phyloP scores from a whole-genome alignment of 257 asterid genomes.

The Avicennia marina region DNA sequence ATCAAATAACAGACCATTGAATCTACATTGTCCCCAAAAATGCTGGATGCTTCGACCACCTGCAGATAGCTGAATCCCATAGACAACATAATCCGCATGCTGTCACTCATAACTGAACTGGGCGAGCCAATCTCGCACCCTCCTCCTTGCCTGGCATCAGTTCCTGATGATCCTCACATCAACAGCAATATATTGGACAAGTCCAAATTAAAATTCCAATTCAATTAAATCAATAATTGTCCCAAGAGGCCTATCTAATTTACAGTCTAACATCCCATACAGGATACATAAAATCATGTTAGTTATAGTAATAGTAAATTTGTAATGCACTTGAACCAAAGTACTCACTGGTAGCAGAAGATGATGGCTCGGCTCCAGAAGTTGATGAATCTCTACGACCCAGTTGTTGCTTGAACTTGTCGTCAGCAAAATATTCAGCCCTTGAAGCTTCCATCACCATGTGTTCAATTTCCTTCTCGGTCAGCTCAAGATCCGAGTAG shows the following conservation, averaged over 20 bases:
- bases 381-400: constrained; percentile 73
- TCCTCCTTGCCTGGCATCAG: constrained; percentile 49
- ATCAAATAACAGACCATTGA: constrained; percentile 87
- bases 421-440: constrained; percentile 74
- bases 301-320: too few species aligned
- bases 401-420: constrained; percentile 58
- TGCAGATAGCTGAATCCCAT: constrained; percentile 97
- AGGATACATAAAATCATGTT: too few species aligned
- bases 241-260: neutral
- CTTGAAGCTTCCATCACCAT: constrained; percentile 99
- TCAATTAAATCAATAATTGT: neutral
- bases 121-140: constrained; percentile 24
- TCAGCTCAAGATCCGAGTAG: constrained; percentile 94
- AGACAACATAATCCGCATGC: constrained; percentile 82
- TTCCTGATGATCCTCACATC: too few species aligned
- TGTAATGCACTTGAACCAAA: too few species aligned
- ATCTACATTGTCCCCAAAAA: constrained; percentile 92
- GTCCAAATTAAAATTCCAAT: too few species aligned
- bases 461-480: constrained; percentile 94
- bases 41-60: constrained; percentile 87
- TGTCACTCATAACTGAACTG: constrained; percentile 42
- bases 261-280: too few species aligned
- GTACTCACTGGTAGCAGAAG: constrained; percentile 95
- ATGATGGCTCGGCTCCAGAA: constrained; percentile 92
- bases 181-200: too few species aligned